phyloP scores from a whole-genome alignment of 108 stramenopile species.

The Cylindrotheca closterium region DNA sequence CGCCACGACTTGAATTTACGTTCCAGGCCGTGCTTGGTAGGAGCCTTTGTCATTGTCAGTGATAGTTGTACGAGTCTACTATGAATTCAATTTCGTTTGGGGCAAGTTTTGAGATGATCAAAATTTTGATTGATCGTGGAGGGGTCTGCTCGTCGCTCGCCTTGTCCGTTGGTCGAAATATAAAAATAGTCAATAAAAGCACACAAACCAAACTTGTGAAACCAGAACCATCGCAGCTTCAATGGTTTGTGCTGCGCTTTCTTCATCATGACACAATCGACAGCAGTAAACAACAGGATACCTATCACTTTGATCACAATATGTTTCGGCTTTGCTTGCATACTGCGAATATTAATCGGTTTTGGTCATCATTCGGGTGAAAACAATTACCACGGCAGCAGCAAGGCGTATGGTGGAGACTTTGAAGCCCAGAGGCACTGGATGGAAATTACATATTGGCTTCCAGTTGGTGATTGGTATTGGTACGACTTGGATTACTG shows the following conservation, averaged over 20 bases:
- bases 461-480: slow-evolving; percentile 91
- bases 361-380: slow-evolving; percentile 81
- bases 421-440: slow-evolving; percentile 97
- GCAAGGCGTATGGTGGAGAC: slow-evolving; percentile 84
- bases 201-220: too few relatives aligned
- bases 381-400: slow-evolving; percentile 72
- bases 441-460: slow-evolving; percentile 91
- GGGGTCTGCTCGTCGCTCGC: too few relatives aligned
- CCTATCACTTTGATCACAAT: not conserved
- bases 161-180: too few relatives aligned
- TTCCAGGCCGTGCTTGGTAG: slow-evolving; percentile 61
- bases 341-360: slow-evolving; percentile 61
- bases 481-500: slow-evolving; percentile 87
- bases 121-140: too few relatives aligned
- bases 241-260: too few relatives aligned
- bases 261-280: too few relatives aligned
- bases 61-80: too few relatives aligned
- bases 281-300: not conserved
- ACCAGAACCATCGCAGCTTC: too few relatives aligned
- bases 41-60: slow-evolving; percentile 17
- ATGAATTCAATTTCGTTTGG: too few relatives aligned
- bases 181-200: too few relatives aligned
- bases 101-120: too few relatives aligned
- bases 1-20: slow-evolving; percentile 81
- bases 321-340: slow-evolving; percentile 14